A percentile compares a stretch with the other conserved stretches of the same genome.
Evolutionary conservation across 371 early-diverging fungal genomes (phyloP).

Genomic region (Rhizomucor pusillus): DNA sequence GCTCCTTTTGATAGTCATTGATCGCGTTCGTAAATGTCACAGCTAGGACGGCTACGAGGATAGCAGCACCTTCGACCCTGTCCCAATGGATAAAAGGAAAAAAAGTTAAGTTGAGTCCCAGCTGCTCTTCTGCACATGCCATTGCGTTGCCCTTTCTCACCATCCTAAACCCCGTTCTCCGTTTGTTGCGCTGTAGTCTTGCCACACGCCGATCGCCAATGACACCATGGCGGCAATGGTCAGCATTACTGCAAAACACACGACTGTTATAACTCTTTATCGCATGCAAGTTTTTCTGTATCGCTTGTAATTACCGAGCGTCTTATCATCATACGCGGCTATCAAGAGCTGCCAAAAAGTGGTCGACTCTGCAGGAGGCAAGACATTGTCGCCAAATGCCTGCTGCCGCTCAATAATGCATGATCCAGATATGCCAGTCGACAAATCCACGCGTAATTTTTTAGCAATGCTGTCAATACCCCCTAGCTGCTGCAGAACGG

Average conservation of each 20-base stretch:
- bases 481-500: slow-evolving; percentile 59
- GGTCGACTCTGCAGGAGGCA: slow-evolving; percentile 63
- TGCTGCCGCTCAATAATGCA: slow-evolving; percentile 46
- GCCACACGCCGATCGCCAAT: slow-evolving; percentile 75
- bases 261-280: not conserved
- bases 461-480: slow-evolving; percentile 61
- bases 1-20: slow-evolving; percentile 96
- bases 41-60: slow-evolving; percentile 85
- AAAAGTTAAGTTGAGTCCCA: slow-evolving; percentile 1
- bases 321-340: slow-evolving; percentile 67
- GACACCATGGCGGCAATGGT: slow-evolving; percentile 76
- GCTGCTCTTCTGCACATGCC: slow-evolving; percentile 20
- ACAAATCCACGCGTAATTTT: slow-evolving; percentile 62
- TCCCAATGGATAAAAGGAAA: slow-evolving; percentile 50
- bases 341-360: slow-evolving; percentile 61
- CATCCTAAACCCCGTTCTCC: slow-evolving; percentile 65
- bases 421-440: slow-evolving; percentile 60
- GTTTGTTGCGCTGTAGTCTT: slow-evolving; percentile 56
- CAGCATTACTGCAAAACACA: slow-evolving; percentile 44
- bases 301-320: slow-evolving; percentile 60
- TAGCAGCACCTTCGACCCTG: slow-evolving; percentile 86
- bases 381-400: slow-evolving; percentile 68
- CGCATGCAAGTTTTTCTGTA: slow-evolving; percentile 5
- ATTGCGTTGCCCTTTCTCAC: slow-evolving; percentile 44
- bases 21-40: slow-evolving; percentile 91